phyloP scores from a whole-genome alignment of 176 grass and related monocot genomes.

The Oryza meyeriana region DNA sequence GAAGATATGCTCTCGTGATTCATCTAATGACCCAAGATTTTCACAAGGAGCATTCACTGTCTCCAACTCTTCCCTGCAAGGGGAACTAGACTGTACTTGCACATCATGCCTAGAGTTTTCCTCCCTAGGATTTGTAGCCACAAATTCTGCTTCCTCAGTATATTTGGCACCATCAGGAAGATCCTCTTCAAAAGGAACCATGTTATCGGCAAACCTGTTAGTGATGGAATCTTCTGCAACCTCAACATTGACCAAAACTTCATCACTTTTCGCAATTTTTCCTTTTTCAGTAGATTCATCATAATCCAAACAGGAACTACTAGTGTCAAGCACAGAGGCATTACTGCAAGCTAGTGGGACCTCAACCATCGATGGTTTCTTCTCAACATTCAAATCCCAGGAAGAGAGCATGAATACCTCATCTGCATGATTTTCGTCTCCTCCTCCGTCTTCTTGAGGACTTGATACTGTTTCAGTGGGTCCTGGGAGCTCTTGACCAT shows the following conservation, averaged over 20 bases:
- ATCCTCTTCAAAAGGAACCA: constrained; percentile 26
- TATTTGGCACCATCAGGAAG: constrained; percentile 7
- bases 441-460: not conserved
- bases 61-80: constrained; percentile 29
- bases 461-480: constrained; percentile 9
- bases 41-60: constrained; percentile 18
- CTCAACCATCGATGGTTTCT: not conserved
- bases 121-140: constrained; percentile 20
- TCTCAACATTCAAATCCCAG: constrained; percentile 12
- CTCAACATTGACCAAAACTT: constrained; percentile 44
- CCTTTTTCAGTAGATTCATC: constrained; percentile 21
- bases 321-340: not conserved
- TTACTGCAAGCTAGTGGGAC: not conserved
- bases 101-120: constrained; percentile 22
- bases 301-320: constrained; percentile 10
- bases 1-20: constrained; percentile 40
- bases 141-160: constrained; percentile 26
- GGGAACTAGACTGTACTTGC: constrained; percentile 23
- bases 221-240: constrained; percentile 36
- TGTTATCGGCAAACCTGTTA: constrained; percentile 12
- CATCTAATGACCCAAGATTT: constrained; percentile 37
- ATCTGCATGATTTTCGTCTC: not conserved
- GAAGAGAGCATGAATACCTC: not conserved
- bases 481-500: constrained; percentile 30
- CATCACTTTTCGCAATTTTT: constrained; percentile 16